A percentile compares a stretch with the other conserved stretches of the same genome.
phyloP scores from a whole-genome alignment of 2,329 filamentous ascomycete species.

The Dactylellina cionopaga region DNA sequence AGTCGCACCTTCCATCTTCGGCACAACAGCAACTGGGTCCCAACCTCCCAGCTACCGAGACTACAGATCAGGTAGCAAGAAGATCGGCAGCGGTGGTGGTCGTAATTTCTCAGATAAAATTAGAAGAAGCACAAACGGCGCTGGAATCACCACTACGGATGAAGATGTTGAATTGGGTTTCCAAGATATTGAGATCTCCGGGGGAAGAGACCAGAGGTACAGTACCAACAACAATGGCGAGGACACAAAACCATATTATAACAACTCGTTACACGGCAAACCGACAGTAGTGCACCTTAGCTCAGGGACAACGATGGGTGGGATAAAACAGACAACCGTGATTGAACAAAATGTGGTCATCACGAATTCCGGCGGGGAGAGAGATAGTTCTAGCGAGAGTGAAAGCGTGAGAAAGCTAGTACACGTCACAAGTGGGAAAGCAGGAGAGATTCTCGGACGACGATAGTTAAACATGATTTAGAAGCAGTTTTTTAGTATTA shows the following conservation, averaged over 20 bases:
- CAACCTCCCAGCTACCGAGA: conserved; percentile 43
- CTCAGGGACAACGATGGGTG: conserved; percentile 27
- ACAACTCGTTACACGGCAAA: conserved; percentile 21
- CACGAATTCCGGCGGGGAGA: not conserved
- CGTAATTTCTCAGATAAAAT: conserved; percentile 35
- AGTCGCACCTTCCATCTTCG: conserved; percentile 39
- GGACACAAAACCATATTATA: conserved; percentile 12
- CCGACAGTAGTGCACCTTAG: conserved; percentile 22
- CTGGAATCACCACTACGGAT: conserved; percentile 26
- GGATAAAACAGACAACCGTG: conserved; percentile 46
- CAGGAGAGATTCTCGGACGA: conserved; percentile 9
- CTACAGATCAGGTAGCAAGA: conserved; percentile 35
- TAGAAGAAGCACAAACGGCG: conserved; percentile 2
- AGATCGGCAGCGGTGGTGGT: conserved; percentile 22
- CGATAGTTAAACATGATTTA: not conserved
- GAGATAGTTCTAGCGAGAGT: conserved; percentile 41
- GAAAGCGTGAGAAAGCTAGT: conserved; percentile 46
- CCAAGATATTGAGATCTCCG: conserved; percentile 21
- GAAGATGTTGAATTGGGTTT: conserved; percentile 35
- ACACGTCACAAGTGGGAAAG: conserved; percentile 12
- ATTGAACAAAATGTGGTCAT: conserved; percentile 45
- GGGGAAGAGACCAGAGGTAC: conserved; percentile 1
- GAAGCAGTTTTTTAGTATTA: not conserved
- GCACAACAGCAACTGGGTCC: conserved; percentile 9
- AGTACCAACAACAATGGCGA: conserved; percentile 4